These are phyloP conservation scores for Neocallimastix lanati DNA, from an alignment of 192 early-diverging fungal species.

Conservation along the genomic window DNA sequence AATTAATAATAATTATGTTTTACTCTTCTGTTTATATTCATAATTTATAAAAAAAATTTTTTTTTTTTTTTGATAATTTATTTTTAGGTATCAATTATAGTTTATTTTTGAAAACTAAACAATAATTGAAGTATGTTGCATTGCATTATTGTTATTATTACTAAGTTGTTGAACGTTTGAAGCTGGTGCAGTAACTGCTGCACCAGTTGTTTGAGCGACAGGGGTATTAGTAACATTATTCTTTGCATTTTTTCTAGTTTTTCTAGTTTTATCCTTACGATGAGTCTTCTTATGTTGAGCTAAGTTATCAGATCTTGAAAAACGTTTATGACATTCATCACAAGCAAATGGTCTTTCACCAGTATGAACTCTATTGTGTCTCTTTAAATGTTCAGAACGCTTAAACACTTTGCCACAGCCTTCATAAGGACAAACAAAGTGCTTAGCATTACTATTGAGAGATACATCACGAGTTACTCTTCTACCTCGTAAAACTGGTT, in stretches of 20 bases:
- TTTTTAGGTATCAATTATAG: too few relatives aligned
- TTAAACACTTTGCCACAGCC: conserved; percentile 24
- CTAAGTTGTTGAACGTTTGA: not conserved
- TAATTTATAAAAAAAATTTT: too few relatives aligned
- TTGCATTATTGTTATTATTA: not conserved
- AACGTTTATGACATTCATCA: not conserved
- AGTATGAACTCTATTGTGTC: conserved; percentile 75
- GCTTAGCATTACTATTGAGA: not conserved
- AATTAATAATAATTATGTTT: too few relatives aligned
- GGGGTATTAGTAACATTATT: not conserved
- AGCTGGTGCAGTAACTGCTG: not conserved
- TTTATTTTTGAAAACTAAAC: not conserved
- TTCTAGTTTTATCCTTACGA: not conserved
- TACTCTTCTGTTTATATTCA: too few relatives aligned
- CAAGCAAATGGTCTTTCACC: conserved; percentile 73
- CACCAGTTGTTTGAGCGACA: not conserved
- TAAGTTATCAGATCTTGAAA: not conserved
- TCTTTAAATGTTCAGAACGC: conserved; percentile 66
- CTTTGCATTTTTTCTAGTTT: not conserved
- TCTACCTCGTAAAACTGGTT: not conserved
- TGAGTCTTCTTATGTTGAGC: not conserved
- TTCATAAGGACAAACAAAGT: not conserved
- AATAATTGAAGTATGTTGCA: not conserved
- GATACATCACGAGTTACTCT: not conserved
- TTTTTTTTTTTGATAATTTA: too few relatives aligned